Evolutionary conservation across 1,284 basidiomycete species (phyloP), one percentile per base, ranked within the genome.

Genomic region (Phylloporus sp.): DNA sequence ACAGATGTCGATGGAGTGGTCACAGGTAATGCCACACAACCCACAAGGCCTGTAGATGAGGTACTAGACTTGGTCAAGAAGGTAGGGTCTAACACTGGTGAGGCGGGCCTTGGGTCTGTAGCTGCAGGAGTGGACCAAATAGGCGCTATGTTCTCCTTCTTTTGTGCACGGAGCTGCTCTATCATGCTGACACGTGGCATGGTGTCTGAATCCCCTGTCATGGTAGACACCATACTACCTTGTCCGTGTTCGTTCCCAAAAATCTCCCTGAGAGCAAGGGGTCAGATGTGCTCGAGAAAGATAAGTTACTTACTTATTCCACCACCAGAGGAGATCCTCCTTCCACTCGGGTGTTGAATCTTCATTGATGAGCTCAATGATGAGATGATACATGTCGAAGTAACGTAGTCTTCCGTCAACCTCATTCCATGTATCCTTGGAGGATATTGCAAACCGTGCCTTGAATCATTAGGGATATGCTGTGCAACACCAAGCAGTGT

Each of bases 381-480:
- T 23, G 15, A 20, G 4, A 11, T n/a, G 15, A 20, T 60, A 60
- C 43, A 60, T 60, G 3, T 60, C 19, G 19, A 20, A 45, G 43
- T 45, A 60, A 4, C 7, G 8, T 10, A 57, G n/a, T 11, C 32
- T 27, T 2, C 63, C 32, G 15, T 64, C 55, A 4, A 12, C 17
- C 35, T 64, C 63, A 5, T 43, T 49, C 63, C 63, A 64, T 47
- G 19, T 39, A 3, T 35, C 20, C 43, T 20, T 37, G 4, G 63
- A 43, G 2, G 63, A 64, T 14, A 64, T 64, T 6, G 14, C 55
- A 37, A 58, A 64, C 20, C n/a, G n/a, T 14, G 63, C 41, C 63
- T 64, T 8, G n/a, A 6, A 32, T 32, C 29, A 32, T 56, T 10
- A 35, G 53, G 35, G 11, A 56, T 2, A 56, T 32, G 25, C n/a